Percentiles rank a stretch among this genome's conserved stretches.
Conservation (phyloP, 495 filamentous ascomycete genomes). For the Cetradonia linearis region DNA sequence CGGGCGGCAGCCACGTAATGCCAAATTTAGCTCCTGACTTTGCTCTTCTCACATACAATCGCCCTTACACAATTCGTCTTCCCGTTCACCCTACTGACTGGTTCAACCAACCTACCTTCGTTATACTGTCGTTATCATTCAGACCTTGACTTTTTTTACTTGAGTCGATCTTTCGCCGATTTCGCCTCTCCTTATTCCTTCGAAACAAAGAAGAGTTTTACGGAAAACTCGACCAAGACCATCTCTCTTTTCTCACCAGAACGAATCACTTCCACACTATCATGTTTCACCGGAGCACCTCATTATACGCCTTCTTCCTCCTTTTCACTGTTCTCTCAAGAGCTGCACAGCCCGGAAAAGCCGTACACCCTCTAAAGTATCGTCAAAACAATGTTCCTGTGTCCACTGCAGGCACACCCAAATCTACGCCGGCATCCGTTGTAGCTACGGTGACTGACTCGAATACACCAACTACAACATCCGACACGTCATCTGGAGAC, state of each 20-base stretch:
- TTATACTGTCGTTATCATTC: constrained; percentile 9
- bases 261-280: neutral
- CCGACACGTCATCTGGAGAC: constrained; percentile 4
- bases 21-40: neutral
- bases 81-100: neutral
- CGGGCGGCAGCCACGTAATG: neutral
- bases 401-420: constrained; percentile 16
- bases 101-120: neutral
- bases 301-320: constrained; percentile 6
- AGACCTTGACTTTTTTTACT: neutral
- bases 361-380: constrained; percentile 14
- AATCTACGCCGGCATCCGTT: constrained; percentile 14
- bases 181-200: neutral
- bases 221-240: neutral
- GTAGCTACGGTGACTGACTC: constrained; percentile 23
- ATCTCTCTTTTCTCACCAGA: neutral
- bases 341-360: constrained; percentile 11
- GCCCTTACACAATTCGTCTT: neutral
- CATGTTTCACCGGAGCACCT: constrained; percentile 4
- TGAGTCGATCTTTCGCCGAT: neutral
- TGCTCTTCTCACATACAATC: neutral
- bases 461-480: constrained; percentile 16
- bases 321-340: neutral
- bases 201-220: neutral
- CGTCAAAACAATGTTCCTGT: constrained; percentile 21